Conservation (phyloP, 306 rosid species). For the Cucumis sativus region DNA sequence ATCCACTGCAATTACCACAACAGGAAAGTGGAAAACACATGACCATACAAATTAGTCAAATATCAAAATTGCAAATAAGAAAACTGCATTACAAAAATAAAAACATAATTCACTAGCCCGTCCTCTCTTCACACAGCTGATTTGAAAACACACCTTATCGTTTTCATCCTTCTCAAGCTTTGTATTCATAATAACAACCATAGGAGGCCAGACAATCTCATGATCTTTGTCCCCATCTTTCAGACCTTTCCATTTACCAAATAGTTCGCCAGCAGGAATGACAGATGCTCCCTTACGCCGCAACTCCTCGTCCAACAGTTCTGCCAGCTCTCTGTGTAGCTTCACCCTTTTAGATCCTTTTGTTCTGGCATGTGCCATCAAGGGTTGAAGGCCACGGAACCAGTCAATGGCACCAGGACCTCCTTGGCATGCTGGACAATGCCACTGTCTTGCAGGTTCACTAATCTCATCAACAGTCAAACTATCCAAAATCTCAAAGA, state of each 20-base stretch:
- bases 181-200: slow-evolving; percentile 63
- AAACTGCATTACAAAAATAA: background rate
- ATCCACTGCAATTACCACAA: slow-evolving; percentile 28
- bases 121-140: background rate
- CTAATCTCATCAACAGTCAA: slow-evolving; percentile 35
- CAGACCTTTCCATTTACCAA: slow-evolving; percentile 79
- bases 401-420: slow-evolving; percentile 94
- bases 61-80: background rate
- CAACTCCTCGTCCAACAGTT: slow-evolving; percentile 68
- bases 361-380: slow-evolving; percentile 72
- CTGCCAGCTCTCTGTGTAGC: slow-evolving; percentile 64
- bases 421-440: slow-evolving; percentile 74
- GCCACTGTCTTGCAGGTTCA: slow-evolving; percentile 80
- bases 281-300: slow-evolving; percentile 52
- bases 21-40: slow-evolving; percentile 11
- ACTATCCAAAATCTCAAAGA: slow-evolving; percentile 43
- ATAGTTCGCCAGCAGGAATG: slow-evolving; percentile 54
- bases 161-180: slow-evolving; percentile 59
- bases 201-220: slow-evolving; percentile 88
- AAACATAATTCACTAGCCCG: background rate
- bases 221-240: slow-evolving; percentile 51
- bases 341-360: slow-evolving; percentile 66
- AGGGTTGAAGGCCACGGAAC: slow-evolving; percentile 78
- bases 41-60: background rate
- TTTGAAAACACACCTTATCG: slow-evolving; percentile 37